These are phyloP conservation scores for Cercophora sp. DNA, from an alignment of 495 filamentous ascomycete species.

Conservation along the genomic window DNA sequence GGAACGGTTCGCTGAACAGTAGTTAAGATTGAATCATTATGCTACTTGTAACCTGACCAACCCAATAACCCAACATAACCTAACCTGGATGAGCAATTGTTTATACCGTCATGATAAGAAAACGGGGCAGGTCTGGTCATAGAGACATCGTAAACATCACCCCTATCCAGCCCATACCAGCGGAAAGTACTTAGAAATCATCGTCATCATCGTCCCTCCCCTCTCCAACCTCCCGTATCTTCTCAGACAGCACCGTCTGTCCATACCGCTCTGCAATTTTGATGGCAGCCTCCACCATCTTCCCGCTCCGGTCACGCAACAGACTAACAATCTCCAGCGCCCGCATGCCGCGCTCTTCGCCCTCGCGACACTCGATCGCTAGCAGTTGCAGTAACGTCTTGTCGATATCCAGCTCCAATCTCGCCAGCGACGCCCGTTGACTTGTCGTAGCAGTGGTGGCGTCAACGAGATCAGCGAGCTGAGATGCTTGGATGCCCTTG, in stretches of 20 bases:
- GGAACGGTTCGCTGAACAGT: too few species aligned
- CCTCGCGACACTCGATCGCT: conserved; percentile 83
- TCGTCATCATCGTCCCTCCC: conserved; percentile 32
- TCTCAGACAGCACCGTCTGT: conserved; percentile 71
- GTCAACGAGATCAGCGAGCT: conserved; percentile 68
- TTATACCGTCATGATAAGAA: too few species aligned
- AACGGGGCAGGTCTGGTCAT: neutral
- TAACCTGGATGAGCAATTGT: too few species aligned
- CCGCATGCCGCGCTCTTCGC: conserved; percentile 90
- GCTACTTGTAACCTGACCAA: too few species aligned
- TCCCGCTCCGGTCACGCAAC: conserved; percentile 72
- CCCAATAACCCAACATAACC: too few species aligned
- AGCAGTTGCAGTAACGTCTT: conserved; percentile 86
- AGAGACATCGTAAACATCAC: neutral
- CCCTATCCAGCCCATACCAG: neutral
- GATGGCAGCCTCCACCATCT: conserved; percentile 79
- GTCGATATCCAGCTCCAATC: conserved; percentile 75
- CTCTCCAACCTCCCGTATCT: conserved; percentile 78
- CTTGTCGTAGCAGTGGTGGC: conserved; percentile 44
- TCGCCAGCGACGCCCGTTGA: conserved; percentile 64
- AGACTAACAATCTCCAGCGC: conserved; percentile 77
- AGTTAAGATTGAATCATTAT: too few species aligned
- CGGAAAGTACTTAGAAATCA: conserved; percentile 6
- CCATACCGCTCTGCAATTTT: conserved; percentile 81
- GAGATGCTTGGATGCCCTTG: conserved; percentile 62